Conservation (phyloP, 2,329 filamentous ascomycete genomes). For the Calonectria hawksworthii region DNA sequence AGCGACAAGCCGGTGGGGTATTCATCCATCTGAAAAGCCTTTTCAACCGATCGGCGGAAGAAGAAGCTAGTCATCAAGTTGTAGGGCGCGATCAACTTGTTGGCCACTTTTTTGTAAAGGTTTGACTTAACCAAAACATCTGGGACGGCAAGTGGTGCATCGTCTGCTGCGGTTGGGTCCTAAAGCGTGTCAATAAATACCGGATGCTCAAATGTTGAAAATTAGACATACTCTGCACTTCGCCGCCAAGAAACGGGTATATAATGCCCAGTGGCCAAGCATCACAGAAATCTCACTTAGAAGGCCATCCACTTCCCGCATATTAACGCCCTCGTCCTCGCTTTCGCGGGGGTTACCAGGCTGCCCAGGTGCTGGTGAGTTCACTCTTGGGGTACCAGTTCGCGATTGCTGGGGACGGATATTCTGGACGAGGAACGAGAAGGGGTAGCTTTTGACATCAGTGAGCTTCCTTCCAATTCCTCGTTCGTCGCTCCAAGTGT, state of each 20-base stretch:
- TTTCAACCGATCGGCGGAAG: slow-evolving; percentile 95
- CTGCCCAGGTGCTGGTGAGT: slow-evolving; percentile 79
- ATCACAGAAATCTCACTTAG: slow-evolving; percentile 92
- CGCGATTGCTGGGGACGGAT: slow-evolving; percentile 82
- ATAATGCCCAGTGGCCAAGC: slow-evolving; percentile 93
- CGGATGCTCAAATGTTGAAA: not conserved
- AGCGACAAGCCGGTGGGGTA: slow-evolving; percentile 84
- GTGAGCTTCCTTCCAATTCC: slow-evolving; percentile 87
- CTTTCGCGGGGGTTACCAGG: slow-evolving; percentile 70
- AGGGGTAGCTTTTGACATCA: slow-evolving; percentile 97
- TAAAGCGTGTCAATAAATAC: slow-evolving; percentile 49
- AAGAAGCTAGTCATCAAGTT: slow-evolving; percentile 96
- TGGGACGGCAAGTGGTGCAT: slow-evolving; percentile 75
- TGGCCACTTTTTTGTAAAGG: slow-evolving; percentile 82
- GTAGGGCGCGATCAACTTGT: slow-evolving; percentile 83
- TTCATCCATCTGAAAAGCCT: slow-evolving; percentile 97
- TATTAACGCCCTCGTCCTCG: slow-evolving; percentile 94
- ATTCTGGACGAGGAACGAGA: slow-evolving; percentile 96
- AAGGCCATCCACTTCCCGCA: slow-evolving; percentile 93
- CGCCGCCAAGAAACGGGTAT: slow-evolving; percentile 87
- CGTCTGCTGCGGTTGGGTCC: slow-evolving; percentile 65
- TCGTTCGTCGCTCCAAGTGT: slow-evolving; percentile 95
- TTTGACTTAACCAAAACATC: slow-evolving; percentile 84
- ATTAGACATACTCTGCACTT: slow-evolving; percentile 80
- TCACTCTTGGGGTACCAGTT: slow-evolving; percentile 75